Evolutionary conservation across 345 rosid genomes (phyloP), one percentile per base, ranked within the genome.

Genomic region (Hirschfeldia incana): DNA sequence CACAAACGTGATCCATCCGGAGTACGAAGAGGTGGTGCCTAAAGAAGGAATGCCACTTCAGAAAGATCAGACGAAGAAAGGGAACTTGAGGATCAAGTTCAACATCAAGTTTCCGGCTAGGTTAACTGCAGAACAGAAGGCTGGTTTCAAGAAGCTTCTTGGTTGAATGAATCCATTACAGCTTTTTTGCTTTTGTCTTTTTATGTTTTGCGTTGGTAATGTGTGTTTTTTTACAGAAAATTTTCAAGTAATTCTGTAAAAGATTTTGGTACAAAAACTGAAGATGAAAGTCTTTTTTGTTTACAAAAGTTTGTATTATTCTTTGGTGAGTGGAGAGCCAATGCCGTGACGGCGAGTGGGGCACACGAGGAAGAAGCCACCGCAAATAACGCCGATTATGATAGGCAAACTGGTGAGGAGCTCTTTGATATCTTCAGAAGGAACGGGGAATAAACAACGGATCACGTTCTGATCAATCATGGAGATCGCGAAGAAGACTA

Each of bases 261-360:
- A 32, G 30, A 68, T 74, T 46, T 68, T 67, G 6, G 29, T 73
- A 62, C 67, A 62, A 53, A 74, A 74, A 69, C 30, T 69, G 61
- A 79, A 69, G 53, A 30, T 37, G 4, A 64, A 77, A 28, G 61
- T 53, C 3, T n/a, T 30, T 26, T 37, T 10, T 70, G 33, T 72
- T 65, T 51, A 55, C 76, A 64, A 65, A 64, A 72, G 62, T 58
- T 72, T 67, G 11, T 34, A 81, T 67, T 81, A 81, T 67, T 81
- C 77, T 49, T 76, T 76, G 13, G 88, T 83, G 1, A 92, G 82
- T 8, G 96, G 97, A 34, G 78, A 72, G 32, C 93, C 90, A 1
- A 93, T 82, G 46, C 97, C 98, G 60, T 91, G 92, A 59, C 97
- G 95, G 67, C 84, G 85, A 28, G 85, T 81, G 2, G 97, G 98